phyloP scores from a whole-genome alignment of 2,329 filamentous ascomycete species.

The Fusarium falciforme region DNA sequence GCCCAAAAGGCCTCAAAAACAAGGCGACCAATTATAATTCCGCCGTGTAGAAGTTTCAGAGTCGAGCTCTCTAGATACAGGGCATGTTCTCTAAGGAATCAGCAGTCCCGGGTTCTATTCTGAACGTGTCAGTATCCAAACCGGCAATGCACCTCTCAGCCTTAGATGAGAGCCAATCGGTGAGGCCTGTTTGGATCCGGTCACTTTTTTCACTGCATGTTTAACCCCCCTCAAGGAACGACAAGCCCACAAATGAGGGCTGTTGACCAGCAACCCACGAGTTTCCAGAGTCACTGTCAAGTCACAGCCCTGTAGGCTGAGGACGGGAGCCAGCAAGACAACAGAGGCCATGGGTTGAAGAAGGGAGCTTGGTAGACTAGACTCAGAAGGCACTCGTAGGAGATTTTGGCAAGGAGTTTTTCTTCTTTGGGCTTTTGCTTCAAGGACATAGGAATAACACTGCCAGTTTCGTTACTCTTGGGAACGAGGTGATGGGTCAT shows the following conservation, averaged over 20 bases:
- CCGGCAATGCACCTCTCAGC: no score
- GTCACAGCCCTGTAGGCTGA: accelerated
- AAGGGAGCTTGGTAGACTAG: not conserved
- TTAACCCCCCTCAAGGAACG: not conserved
- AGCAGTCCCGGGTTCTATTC: not conserved
- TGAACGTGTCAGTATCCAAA: not conserved
- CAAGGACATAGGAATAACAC: no score
- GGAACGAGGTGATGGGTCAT: not conserved
- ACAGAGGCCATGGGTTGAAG: not conserved
- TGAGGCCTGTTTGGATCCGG: no score
- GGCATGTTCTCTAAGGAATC: no score
- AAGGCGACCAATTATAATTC: not conserved
- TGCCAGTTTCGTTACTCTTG: not conserved
- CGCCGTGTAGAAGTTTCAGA: not conserved
- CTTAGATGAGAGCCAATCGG: no score
- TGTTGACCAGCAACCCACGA: accelerated
- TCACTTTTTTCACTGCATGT: not conserved
- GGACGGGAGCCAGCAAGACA: not conserved
- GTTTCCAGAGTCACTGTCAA: not conserved
- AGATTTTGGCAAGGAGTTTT: not conserved
- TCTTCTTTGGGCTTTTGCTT: not conserved
- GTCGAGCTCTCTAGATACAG: no score
- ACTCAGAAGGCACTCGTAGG: not conserved
- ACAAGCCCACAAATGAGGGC: not conserved
- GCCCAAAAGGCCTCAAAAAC: not conserved